phyloP scores from a whole-genome alignment of 306 rosid genomes.

The Hippophae tibetana region DNA sequence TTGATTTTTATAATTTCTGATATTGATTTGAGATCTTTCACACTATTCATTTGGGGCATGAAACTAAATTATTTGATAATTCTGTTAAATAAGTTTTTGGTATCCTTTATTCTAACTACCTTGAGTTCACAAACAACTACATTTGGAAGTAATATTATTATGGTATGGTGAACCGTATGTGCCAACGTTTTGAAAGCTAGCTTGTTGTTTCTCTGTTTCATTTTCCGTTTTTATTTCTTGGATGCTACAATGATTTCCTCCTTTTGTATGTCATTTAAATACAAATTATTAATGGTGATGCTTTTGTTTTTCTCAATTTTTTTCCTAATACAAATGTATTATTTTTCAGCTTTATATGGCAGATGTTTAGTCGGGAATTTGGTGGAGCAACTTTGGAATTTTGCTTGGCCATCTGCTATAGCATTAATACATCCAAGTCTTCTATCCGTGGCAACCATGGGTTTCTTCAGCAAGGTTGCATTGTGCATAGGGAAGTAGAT shows the following conservation, averaged over 20 bases:
- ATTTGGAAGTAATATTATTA: too few relatives aligned
- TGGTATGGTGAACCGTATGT: too few relatives aligned
- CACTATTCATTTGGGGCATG: too few relatives aligned
- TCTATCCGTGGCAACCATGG: constrained; percentile 84
- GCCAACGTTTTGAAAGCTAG: background rate
- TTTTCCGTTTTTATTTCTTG: background rate
- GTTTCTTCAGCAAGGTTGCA: constrained; percentile 75
- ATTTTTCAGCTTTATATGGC: constrained; percentile 73
- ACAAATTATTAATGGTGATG: constrained; percentile 2
- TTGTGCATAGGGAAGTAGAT: constrained; percentile 4
- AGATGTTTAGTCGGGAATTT: constrained; percentile 81
- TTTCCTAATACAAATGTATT: constrained; percentile 23
- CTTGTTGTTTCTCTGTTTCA: background rate
- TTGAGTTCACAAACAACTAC: too few relatives aligned
- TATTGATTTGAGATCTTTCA: too few relatives aligned
- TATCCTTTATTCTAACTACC: too few relatives aligned
- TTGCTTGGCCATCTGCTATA: constrained; percentile 98
- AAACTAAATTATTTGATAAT: background rate
- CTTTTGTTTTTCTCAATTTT: constrained; percentile 15
- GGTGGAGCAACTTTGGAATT: constrained; percentile 96
- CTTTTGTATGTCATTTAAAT: constrained; percentile 12
- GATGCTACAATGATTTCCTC: constrained; percentile 1
- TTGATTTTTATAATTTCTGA: too few relatives aligned
- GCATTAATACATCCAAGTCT: constrained; percentile 93
- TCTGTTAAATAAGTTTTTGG: background rate